Evolutionary conservation across 495 filamentous ascomycete genomes (phyloP), one percentile per base, ranked within the genome.

Genomic region (Opeltia flavorubescens): DNA sequence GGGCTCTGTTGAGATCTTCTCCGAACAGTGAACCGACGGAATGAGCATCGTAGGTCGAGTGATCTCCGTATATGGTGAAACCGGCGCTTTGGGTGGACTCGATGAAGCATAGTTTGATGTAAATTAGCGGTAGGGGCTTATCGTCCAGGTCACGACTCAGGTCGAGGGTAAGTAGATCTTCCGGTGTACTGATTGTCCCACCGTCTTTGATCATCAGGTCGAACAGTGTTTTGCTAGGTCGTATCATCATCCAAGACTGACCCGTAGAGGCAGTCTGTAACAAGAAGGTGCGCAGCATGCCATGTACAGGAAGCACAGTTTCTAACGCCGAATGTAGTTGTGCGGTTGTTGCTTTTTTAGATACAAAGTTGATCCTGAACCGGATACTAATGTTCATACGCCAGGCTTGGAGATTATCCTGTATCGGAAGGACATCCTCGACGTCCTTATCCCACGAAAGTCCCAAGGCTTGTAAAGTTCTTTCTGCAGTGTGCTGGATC

Each of bases 351-450:
- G 40, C 40, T 28, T 25, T 43, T 0, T 3, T n/a, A 2, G 40
- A 28, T 43, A 28, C 4, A 25, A 43, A 43, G 15, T 15, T 4
- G 15, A 25, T 7, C 26, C 40, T n/a, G 7, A 25, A 24, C 0
- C n/a, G n/a, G 40, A 24, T 25, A 21, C 12, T 28, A 8, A 43
- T 3, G 3, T 3, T 6, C 0, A 2, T 12, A 17, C 26, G 40
- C 40, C 40, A 28, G 40, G n/a, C 34, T 34, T 46, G 43, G 24
- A 29, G 28, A 34, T 17, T 30, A 20, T 46, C 43, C 25, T 34
- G 26, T 1, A 41, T 17, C 26, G 45, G 45, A 15, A 38, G 35
- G 12, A 47, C 6, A n/a, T 47, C 45, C 25, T 47, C 45, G 45
- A 47, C 45, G 13, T 47, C 45, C 21, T 29, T 13, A 12, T 25